Evolutionary conservation across 371 early-diverging fungal genomes (phyloP).

Genomic region (Mortierella polycephala): DNA sequence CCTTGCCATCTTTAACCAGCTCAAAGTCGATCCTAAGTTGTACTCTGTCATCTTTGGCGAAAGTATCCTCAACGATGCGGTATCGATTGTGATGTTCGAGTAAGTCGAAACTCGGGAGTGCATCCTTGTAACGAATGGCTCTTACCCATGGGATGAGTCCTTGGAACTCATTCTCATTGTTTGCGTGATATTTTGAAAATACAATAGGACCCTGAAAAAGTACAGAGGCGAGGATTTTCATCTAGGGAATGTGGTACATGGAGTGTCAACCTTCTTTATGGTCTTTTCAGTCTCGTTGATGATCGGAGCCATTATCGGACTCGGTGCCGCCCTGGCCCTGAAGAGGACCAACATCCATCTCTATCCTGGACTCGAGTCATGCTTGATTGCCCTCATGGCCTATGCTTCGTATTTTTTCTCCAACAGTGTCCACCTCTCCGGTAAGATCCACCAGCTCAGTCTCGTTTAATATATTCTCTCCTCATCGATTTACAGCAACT

Average conservation of each 20-base stretch:
- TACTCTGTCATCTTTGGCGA: slow-evolving; percentile 97
- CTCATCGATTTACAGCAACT: not conserved
- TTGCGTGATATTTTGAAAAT: not conserved
- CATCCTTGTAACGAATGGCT: not conserved
- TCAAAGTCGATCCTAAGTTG: slow-evolving; percentile 91
- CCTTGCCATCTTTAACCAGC: slow-evolving; percentile 90
- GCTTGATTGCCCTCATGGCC: slow-evolving; percentile 85
- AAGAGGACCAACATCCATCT: slow-evolving; percentile 83
- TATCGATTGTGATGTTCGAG: slow-evolving; percentile 93
- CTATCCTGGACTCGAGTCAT: slow-evolving; percentile 85
- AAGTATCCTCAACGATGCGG: slow-evolving; percentile 93
- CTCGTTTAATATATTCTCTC: not conserved
- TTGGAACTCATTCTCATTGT: too few relatives aligned
- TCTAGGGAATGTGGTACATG: slow-evolving; percentile 73
- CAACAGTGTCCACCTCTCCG: slow-evolving; percentile 85
- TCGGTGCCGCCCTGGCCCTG: slow-evolving; percentile 81
- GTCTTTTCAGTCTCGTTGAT: slow-evolving; percentile 86
- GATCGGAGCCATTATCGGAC: slow-evolving; percentile 83
- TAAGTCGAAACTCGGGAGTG: slow-evolving; percentile 46
- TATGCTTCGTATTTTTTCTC: slow-evolving; percentile 93
- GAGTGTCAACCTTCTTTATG: slow-evolving; percentile 79
- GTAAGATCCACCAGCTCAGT: slow-evolving; percentile 38
- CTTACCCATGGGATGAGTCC: too few relatives aligned
- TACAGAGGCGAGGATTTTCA: slow-evolving; percentile 84
- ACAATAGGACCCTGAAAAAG: slow-evolving; percentile 76